A percentile compares a stretch with the other conserved stretches of the same genome.
Evolutionary conservation across 2,329 filamentous ascomycete species (phyloP).

Genomic region (Ophiostoma ips): DNA sequence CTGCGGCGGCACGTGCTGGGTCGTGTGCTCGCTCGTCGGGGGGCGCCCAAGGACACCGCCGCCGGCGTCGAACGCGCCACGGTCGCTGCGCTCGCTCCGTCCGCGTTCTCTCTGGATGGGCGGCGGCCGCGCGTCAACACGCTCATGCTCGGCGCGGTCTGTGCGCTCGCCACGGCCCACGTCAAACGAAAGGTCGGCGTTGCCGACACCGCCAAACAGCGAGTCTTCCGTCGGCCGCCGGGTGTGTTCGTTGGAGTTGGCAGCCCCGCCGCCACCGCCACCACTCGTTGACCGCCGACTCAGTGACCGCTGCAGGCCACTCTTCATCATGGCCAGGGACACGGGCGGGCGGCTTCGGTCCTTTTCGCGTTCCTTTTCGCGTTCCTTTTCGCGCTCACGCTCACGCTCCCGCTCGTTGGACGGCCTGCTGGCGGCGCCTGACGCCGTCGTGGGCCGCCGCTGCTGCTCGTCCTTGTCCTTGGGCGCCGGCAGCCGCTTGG

Average conservation of each 20-base stretch:
- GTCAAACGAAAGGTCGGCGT: constrained; percentile 53
- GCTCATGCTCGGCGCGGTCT: neutral
- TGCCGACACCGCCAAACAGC: constrained; percentile 46
- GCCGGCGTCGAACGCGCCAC: neutral
- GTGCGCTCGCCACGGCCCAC: constrained; percentile 42
- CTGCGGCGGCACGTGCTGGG: constrained; percentile 1
- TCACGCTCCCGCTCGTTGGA: neutral
- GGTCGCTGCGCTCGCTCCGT: constrained; percentile 31
- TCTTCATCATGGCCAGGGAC: constrained; percentile 4
- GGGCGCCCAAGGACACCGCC: constrained; percentile 22
- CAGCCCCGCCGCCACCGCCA: constrained; percentile 6
- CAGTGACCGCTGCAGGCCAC: constrained; percentile 21
- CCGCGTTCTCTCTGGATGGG: constrained; percentile 7
- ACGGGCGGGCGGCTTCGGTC: neutral
- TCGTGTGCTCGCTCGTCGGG: constrained; percentile 21
- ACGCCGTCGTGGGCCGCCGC: neutral
- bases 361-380: too few relatives aligned
- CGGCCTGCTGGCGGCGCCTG: neutral
- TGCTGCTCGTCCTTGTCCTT: neutral
- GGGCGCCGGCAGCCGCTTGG: constrained; percentile 19
- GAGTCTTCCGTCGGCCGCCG: constrained; percentile 31
- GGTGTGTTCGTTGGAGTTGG: constrained; percentile 18
- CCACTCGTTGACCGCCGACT: constrained; percentile 1
- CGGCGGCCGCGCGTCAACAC: neutral
- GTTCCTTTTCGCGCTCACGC: neutral